Evolutionary conservation across 768 basidiomycete genomes (phyloP), one percentile per base, ranked within the genome.

Genomic region (Termitomyces sp.): DNA sequence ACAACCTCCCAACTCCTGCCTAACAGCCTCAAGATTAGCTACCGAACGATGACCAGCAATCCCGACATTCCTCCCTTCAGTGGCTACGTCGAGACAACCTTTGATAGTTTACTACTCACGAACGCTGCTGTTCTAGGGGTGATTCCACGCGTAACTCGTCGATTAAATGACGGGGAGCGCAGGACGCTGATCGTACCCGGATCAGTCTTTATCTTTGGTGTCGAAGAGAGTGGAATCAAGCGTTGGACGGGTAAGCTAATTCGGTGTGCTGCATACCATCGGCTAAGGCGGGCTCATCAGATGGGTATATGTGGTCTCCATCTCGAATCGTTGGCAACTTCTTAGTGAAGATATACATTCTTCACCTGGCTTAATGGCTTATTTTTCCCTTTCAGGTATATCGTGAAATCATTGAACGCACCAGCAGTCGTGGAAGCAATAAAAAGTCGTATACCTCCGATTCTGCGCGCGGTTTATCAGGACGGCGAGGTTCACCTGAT

Each of bases 131-230:
- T 87, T 48, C 82, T 87, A 61, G 90, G 91, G 26, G 76, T 87
- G 64, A 87, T 92, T 51, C 90, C 90, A 35, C 81, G 89, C 40
- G 88, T 93, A 58, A 90, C 88, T n/a, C 81, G 92, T 36, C 81
- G 91, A 28, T 78, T 93, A 66, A 90, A 91, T 67, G 90, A 93
- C 66, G 77, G 85, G n/a, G 90, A 94, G 66, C 81, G 86, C 33
- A 73, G 74, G 67, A 79, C 69, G 51, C 88, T 83, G 82, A 82
- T 83, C 69, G 80, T 79, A 66, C 78, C 80, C 36, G 82, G 82
- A 10, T 88, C 91, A 49, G 84, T 93, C 16, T 94, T 92, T 68
- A 86, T 94, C 51, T 94, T 92, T 73, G 89, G 89, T 67, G 91
- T 92, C 66, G 86, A 90, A 64, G 90, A 92, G 68, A 90, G 89